These are phyloP conservation scores for Alternaria sp. DNA, from an alignment of 2,329 filamentous ascomycete species.

Conservation along the genomic window DNA sequence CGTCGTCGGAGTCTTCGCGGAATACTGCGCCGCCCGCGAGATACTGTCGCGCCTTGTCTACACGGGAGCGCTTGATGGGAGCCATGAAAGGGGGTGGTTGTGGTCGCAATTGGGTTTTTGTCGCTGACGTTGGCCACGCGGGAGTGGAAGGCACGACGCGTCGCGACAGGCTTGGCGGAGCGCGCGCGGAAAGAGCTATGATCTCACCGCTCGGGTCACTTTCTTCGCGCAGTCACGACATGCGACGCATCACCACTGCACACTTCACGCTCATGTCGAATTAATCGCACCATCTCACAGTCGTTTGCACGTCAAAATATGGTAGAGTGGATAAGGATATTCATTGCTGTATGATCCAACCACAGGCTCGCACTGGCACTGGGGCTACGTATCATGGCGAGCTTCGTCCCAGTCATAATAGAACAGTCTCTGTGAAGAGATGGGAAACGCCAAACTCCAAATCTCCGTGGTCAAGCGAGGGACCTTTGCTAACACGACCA, in stretches of 20 bases:
- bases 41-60: conserved; percentile 56
- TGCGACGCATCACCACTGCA: background rate
- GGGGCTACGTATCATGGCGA: conserved; percentile 19
- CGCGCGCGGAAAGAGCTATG: conserved; percentile 26
- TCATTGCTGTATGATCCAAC: conserved; percentile 28
- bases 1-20: conserved; percentile 86
- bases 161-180: conserved; percentile 38
- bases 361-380: conserved; percentile 40
- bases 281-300: background rate
- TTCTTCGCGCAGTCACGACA: background rate
- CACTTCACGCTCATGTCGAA: background rate
- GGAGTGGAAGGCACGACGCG: conserved; percentile 32
- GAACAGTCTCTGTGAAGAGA: conserved; percentile 8
- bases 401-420: conserved; percentile 4
- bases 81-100: conserved; percentile 43
- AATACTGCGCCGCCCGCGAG: conserved; percentile 67
- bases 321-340: conserved; percentile 15
- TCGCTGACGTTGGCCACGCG: conserved; percentile 32
- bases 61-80: conserved; percentile 48
- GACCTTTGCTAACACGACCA: conserved; percentile 36
- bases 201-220: conserved; percentile 18
- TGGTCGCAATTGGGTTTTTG: conserved; percentile 24
- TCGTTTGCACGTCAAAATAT: background rate
- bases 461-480: conserved; percentile 40
- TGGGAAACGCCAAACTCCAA: conserved; percentile 35